Percentiles rank a stretch among this genome's conserved stretches.
phyloP scores from a whole-genome alignment of 108 stramenopile species.

The Skeletonema costatum region DNA sequence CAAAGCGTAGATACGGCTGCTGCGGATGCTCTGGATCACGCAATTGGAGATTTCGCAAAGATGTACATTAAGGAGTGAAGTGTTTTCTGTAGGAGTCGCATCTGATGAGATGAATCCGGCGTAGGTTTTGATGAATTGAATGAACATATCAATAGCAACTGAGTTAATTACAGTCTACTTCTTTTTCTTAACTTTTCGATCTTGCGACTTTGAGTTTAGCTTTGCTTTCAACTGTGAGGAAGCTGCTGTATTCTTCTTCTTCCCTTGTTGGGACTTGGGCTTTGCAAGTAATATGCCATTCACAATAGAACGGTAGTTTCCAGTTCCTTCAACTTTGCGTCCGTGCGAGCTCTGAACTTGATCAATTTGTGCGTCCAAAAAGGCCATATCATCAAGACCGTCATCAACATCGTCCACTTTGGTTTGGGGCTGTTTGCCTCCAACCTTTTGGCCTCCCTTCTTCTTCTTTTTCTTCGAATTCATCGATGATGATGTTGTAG shows the following conservation, averaged over 20 bases:
- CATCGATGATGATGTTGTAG: conserved; percentile 8
- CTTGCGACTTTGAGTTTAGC: conserved; percentile 63
- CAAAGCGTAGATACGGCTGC: conserved; percentile 67
- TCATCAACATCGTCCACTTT: conserved; percentile 41
- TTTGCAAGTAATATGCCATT: conserved; percentile 78
- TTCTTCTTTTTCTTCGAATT: conserved; percentile 54
- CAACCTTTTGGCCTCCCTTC: conserved; percentile 53
- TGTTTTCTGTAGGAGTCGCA: not conserved
- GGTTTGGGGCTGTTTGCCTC: conserved; percentile 13
- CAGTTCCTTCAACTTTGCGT: conserved; percentile 65
- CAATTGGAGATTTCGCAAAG: conserved; percentile 69
- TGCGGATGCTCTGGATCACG: conserved; percentile 73
- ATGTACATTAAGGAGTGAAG: conserved; percentile 63
- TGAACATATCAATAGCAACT: not conserved
- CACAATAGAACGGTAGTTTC: conserved; percentile 71
- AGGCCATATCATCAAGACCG: conserved; percentile 86
- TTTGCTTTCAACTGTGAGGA: conserved; percentile 59
- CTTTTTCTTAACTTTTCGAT: conserved; percentile 61
- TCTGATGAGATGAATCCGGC: not conserved
- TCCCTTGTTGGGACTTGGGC: conserved; percentile 43
- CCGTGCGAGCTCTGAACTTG: conserved; percentile 82
- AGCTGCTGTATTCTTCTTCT: conserved; percentile 49
- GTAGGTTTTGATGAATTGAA: not conserved
- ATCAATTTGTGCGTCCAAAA: conserved; percentile 81
- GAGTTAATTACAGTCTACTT: conserved; percentile 31